Percentiles rank a stretch among this genome's conserved stretches.
phyloP scores from a whole-genome alignment of 257 asterid species.

The Avicennia marina region DNA sequence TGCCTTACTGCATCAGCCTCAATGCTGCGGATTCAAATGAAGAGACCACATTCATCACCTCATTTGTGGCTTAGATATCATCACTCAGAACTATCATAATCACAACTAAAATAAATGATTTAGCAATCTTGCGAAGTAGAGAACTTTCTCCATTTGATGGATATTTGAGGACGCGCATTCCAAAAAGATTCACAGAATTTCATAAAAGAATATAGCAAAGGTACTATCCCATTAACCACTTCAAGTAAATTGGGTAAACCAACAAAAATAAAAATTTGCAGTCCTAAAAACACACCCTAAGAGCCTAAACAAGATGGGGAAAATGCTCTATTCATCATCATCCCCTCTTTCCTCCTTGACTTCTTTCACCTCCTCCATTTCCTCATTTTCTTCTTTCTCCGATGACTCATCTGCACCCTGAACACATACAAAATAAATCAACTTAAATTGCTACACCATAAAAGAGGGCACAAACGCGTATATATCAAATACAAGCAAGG shows the following conservation, averaged over 20 bases:
- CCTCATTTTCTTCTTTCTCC: constrained; percentile 18
- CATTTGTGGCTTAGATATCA: no score
- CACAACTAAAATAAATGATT: no score
- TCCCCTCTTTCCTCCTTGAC: constrained; percentile 25
- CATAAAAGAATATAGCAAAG: neutral
- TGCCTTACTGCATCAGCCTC: constrained; percentile 8
- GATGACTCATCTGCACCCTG: constrained; percentile 30
- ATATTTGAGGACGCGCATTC: neutral
- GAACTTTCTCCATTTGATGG: no score
- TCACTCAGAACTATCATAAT: neutral
- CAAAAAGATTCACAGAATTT: neutral
- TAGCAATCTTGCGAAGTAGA: no score
- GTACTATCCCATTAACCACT: neutral
- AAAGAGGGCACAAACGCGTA: neutral
- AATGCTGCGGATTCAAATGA: constrained; percentile 5
- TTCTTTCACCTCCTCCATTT: constrained; percentile 8
- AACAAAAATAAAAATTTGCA: constrained; percentile 33
- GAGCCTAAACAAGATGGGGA: constrained; percentile 3
- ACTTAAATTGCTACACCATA: neutral
- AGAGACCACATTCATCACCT: constrained; percentile 4
- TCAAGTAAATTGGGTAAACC: neutral
- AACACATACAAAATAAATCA: neutral
- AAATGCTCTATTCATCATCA: constrained; percentile 45
- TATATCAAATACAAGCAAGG: neutral
- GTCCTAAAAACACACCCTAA: constrained; percentile 4